Base-by-base conservation (phyloP, 345 rosid species). In the Citrus medica region DNA sequence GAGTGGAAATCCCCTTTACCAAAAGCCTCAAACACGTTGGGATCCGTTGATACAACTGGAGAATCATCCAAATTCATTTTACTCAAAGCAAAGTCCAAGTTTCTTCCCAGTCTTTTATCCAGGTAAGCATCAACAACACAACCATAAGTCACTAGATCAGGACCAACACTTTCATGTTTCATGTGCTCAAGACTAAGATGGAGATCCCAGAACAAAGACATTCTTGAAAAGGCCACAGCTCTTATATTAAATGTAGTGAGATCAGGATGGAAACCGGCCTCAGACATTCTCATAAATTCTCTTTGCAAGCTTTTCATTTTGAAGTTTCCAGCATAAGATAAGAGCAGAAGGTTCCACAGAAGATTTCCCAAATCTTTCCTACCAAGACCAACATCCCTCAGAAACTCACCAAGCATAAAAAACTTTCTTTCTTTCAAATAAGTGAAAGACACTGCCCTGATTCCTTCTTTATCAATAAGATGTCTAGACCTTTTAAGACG, bases 221-320 rank as follows among this genome's bases (percentile, higher is more conserved):
- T 92, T 80, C 82, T 90, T 9, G 96, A 95, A 81, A 91, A 95
- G 33, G 93, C 98, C 60, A 89, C 71, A 65, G 92, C 88, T 21
- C 98, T 85, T 53, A 93, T 81, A 74, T 95, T 95, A 71, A 95
- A 95, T 1, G 98, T 87, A 27, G 90, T 91, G 63, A 95, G 63
- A 74, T 95, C 98, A 10, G 98, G 98, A 71, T 60, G 53, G 73
- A 95, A 91, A 42, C 94, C 93, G 6, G 90, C 79, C 25, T 83
- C 90, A 75, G 79, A 64, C 97, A 91, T 93, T 60, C 73, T 78
- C 75, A 88, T 55, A 84, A 90, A 93, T 53, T 90, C 96, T 77
- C 93, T 89, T 79, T 95, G 97, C 89, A 95, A 82, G 82, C 84
- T 91, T 81, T 95, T 95, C 97, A 95, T 92, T 86, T 95, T 95